Base-by-base conservation (phyloP, 768 basidiomycete genomes). In the Lactarius sanguifluus region DNA sequence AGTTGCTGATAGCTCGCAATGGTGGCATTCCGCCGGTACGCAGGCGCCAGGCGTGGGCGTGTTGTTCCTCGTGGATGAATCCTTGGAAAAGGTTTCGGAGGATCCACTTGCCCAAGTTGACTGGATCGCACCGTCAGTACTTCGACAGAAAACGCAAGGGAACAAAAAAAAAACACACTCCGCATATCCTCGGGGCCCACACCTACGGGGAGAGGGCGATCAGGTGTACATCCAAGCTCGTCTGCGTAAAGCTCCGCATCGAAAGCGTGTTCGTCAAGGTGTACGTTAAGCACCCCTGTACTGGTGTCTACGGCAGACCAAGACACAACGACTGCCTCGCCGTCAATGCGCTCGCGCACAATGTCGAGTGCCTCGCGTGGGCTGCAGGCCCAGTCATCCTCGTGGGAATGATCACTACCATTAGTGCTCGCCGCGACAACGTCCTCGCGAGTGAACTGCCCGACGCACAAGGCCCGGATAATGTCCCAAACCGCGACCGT, bases 161-260 rank as follows among this genome's bases (percentile, higher is more conserved):
- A 34, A 57, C 28, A 34, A 61, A 60, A 47, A 34, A 50, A 28
- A 23, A 47, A 84, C 90, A 74, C 71, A 94, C 96, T 73, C 75
- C 95, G 86, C 18, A 86, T 80, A 72, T 98, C 96, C 62, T 95
- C 93, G 56, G 80, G 85, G 69, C 87, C 86, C 10, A 82, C 79
- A 6, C 83, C 82, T 62, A 88, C 85, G 32, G 80, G 76, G 0
- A 77, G 36, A 10, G 38, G 38, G 40, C 56, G 61, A 2, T 66
- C 61, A 5, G 65, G 36, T n/a, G 65, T 79, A 72, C 87, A 88
- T 23, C 92, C 93, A 47, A 90, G 85, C 74, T 98, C 95, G 73
- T 98, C 96, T 15, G 92, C 91, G 74, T 96, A 98, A 2, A 96
- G 87, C 77, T 99, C 97, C 7, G 92, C 91, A 63, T 98, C 96